Evolutionary conservation across 1,139 yeast species (phyloP), one percentile per base, ranked within the genome.

Genomic region (Eremothecium gossypii): DNA sequence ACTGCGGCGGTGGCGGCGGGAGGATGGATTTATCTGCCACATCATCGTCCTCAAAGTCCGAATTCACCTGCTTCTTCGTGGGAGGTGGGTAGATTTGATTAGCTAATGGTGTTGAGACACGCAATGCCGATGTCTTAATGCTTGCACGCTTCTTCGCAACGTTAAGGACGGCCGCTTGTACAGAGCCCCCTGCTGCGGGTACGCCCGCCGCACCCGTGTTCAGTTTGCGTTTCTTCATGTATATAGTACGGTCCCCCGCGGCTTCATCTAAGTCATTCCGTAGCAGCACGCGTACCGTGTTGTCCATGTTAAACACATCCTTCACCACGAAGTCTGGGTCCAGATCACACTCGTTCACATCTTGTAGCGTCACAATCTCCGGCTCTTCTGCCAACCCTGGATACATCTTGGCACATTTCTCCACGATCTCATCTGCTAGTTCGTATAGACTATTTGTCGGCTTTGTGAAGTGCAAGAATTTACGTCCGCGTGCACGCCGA

Each of bases 291-390:
- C 80, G 64, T 11, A 83, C 68, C 2, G 73, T 61, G 48, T 76
- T 79, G 34, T 75, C 77, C 6, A 50, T 44, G 26, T 69, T 65
- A 53, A 83, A 80, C 7, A 82, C 78, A 50, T 81, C 85, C 7
- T 71, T 71, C 0, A 78, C 79, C 4, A 61, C 48, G 51, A 77
- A 83, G 45, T 83, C 94, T 0, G 87, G 86, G 58, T 83, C 94
- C 49, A 84, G 64, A 57, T 84, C 94, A 53, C 87, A 82, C 46
- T 70, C 70, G 45, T 76, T 73, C 27, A 63, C 60, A 57, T 83
- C 89, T 55, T 83, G 91, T 8, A 83, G 62, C 40, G 75, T 72
- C 17, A 70, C 64, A 31, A 83, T 74, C 4, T 66, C 67, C 11
- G 82, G 57, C 0, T 71, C 68, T 2, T 67, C 71, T 41, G 74